These are phyloP conservation scores for Penicillium sp. DNA, from an alignment of 2,329 filamentous ascomycete genomes.

Conservation along the genomic window DNA sequence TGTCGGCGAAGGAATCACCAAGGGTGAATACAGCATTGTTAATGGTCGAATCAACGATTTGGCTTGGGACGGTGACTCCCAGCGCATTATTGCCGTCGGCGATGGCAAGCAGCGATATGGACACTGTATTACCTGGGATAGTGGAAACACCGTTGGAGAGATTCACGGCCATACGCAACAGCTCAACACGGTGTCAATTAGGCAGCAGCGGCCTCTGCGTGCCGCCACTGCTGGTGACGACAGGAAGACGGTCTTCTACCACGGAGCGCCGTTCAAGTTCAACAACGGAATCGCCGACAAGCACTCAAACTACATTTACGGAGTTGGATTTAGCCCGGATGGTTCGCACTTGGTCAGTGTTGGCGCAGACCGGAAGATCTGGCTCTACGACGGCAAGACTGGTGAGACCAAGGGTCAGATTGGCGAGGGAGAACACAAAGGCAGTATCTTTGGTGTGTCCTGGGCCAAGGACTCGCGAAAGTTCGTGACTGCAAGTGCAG, in stretches of 20 bases:
- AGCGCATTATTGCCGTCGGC: constrained; percentile 90
- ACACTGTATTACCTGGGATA: constrained; percentile 88
- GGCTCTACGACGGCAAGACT: constrained; percentile 92
- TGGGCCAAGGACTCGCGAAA: constrained; percentile 81
- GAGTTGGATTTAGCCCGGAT: constrained; percentile 80
- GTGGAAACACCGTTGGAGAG: constrained; percentile 90
- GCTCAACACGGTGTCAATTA: constrained; percentile 83
- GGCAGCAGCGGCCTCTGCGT: constrained; percentile 78
- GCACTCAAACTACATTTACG: constrained; percentile 83
- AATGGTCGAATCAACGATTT: constrained; percentile 92
- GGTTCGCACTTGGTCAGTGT: constrained; percentile 74
- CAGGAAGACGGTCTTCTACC: constrained; percentile 78
- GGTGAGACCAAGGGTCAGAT: constrained; percentile 72
- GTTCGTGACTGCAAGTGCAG: constrained; percentile 83
- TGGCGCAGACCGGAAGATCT: constrained; percentile 83
- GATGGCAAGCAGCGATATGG: constrained; percentile 90
- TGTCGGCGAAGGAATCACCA: constrained; percentile 75
- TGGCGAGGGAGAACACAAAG: constrained; percentile 65
- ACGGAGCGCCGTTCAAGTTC: constrained; percentile 94
- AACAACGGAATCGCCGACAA: constrained; percentile 67
- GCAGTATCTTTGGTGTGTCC: constrained; percentile 83
- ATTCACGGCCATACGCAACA: constrained; percentile 82
- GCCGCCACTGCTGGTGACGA: constrained; percentile 90
- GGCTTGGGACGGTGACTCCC: constrained; percentile 93
- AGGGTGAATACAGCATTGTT: constrained; percentile 90